A percentile compares a stretch with the other conserved stretches of the same genome.
Conservation (phyloP, 768 basidiomycete genomes). For the Coprinopsis sp. region DNA sequence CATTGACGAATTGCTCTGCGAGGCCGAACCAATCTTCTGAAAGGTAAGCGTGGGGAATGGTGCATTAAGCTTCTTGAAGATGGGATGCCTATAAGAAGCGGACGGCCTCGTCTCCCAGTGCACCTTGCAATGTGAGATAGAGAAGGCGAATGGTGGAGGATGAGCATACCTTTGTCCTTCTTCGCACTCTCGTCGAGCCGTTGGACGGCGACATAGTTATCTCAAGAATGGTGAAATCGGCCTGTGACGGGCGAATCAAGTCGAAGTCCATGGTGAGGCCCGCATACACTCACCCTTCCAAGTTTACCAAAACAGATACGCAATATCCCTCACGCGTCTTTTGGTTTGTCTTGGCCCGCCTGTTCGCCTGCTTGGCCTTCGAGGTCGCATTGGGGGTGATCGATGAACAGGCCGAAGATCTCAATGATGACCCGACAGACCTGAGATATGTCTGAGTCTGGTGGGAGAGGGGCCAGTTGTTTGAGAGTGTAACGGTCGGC, state of each 20-base stretch:
- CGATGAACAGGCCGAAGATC: constrained; percentile 79
- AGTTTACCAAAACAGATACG: constrained; percentile 80
- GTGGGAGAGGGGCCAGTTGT: constrained; percentile 84
- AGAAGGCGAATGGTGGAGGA: background rate
- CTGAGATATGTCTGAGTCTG: constrained; percentile 95
- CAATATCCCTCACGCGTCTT: constrained; percentile 68
- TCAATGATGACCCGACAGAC: constrained; percentile 96
- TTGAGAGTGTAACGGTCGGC: constrained; percentile 78
- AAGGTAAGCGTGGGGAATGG: constrained; percentile 74
- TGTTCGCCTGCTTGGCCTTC: constrained; percentile 45
- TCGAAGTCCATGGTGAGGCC: too few relatives aligned
- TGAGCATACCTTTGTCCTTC: constrained; percentile 83
- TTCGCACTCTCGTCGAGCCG: constrained; percentile 92
- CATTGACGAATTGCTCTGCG: constrained; percentile 95
- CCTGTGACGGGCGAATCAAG: constrained; percentile 34
- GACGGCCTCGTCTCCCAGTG: constrained; percentile 79
- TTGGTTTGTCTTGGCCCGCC: constrained; percentile 39
- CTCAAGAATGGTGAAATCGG: constrained; percentile 83
- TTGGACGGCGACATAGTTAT: constrained; percentile 91
- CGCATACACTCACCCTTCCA: constrained; percentile 60
- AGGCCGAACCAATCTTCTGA: constrained; percentile 95
- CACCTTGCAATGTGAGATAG: constrained; percentile 47
- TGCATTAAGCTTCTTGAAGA: constrained; percentile 82
- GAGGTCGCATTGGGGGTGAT: constrained; percentile 61
- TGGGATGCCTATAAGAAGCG: constrained; percentile 82